Percentiles rank a stretch among this genome's conserved stretches.
Evolutionary conservation across 1,284 basidiomycete species (phyloP).

Genomic region (Moesziomyces sp.): DNA sequence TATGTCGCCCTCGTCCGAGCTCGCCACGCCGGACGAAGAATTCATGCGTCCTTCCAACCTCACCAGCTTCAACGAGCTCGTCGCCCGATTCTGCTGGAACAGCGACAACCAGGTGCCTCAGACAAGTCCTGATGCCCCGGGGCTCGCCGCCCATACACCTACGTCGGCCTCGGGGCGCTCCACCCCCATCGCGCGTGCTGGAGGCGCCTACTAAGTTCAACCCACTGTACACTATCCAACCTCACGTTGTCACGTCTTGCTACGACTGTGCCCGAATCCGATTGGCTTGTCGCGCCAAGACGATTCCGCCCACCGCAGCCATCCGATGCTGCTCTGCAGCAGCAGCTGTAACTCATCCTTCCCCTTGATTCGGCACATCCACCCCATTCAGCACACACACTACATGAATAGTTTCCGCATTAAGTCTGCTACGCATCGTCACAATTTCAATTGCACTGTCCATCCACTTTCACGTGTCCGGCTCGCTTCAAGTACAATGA

Average conservation of each 20-base stretch:
- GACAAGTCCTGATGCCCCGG: constrained; percentile 20
- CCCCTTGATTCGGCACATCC: constrained; percentile 8
- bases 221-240: background rate
- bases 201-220: constrained; percentile 25
- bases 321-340: background rate
- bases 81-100: constrained; percentile 63
- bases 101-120: constrained; percentile 46
- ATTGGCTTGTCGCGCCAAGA: background rate
- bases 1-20: constrained; percentile 43
- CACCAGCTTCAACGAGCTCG: constrained; percentile 60
- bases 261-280: background rate
- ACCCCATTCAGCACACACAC: constrained; percentile 8
- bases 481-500: too few species aligned
- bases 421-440: constrained; percentile 19
- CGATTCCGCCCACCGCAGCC: background rate
- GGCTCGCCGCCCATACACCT: constrained; percentile 24
- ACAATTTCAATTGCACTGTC: constrained; percentile 12
- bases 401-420: constrained; percentile 13
- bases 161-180: constrained; percentile 45
- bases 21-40: constrained; percentile 49
- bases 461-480: background rate
- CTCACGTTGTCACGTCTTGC: background rate
- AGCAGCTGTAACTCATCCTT: background rate
- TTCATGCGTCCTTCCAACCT: constrained; percentile 51
- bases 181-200: constrained; percentile 43